Percentiles rank a stretch among this genome's conserved stretches.
phyloP scores from a whole-genome alignment of 805 yeast species.

The Teunomyces pallodes region DNA sequence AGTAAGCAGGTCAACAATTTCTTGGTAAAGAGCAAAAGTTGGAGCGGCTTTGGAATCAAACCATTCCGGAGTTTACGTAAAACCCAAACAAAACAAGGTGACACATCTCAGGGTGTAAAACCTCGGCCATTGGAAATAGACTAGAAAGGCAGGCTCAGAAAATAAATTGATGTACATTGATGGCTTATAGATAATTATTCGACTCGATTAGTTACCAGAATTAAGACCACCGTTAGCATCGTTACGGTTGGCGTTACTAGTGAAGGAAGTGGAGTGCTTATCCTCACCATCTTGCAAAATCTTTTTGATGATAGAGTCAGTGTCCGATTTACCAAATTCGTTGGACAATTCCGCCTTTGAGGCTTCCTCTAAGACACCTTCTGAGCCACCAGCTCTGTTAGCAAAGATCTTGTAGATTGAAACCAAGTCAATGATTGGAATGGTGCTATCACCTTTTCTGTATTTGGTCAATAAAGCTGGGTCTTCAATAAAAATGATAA shows the following conservation, averaged over 20 bases:
- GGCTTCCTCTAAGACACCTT: constrained; percentile 71
- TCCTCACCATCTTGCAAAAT: constrained; percentile 62
- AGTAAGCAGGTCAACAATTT: constrained; percentile 1
- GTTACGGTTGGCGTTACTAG: constrained; percentile 33
- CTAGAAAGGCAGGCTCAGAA: too few relatives aligned
- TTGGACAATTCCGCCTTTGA: constrained; percentile 59
- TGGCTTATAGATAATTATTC: too few relatives aligned
- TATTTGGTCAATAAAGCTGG: constrained; percentile 47
- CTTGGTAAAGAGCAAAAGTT: constrained; percentile 8
- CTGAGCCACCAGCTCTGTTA: constrained; percentile 63
- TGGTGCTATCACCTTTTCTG: constrained; percentile 47
- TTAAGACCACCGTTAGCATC: constrained; percentile 41
- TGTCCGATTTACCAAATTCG: constrained; percentile 62
- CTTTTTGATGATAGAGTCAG: constrained; percentile 55
- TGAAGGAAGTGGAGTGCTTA: constrained; percentile 31
- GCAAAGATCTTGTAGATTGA: constrained; percentile 65
- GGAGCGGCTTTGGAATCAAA: constrained; percentile 3
- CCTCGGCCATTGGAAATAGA: background rate
- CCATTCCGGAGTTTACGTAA: constrained; percentile 2
- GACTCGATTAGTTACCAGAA: constrained; percentile 13
- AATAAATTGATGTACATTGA: too few relatives aligned
- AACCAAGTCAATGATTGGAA: constrained; percentile 61
- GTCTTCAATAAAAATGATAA: constrained; percentile 62
- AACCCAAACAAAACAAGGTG: background rate
- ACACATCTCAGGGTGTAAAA: background rate